Conservation (phyloP, 495 filamentous ascomycete genomes). For the Aspergillus coremiiformis region DNA sequence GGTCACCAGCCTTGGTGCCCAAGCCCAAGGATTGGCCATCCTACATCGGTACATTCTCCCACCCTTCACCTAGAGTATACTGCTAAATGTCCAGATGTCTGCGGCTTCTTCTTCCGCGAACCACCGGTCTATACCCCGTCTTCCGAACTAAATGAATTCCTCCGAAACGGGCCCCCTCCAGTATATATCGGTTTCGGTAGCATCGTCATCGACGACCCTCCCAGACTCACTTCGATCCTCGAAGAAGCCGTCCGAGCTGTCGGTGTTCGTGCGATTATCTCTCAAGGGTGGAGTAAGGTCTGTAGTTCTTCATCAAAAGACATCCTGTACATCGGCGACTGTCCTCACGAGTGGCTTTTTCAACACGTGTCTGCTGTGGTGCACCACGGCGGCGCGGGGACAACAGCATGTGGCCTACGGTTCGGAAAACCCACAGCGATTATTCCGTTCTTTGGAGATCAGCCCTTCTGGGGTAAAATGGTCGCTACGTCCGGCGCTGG, state of each 20-base stretch:
- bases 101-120: slow-evolving; percentile 56
- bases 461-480: slow-evolving; percentile 79
- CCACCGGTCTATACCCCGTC: slow-evolving; percentile 45
- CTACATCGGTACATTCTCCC: slow-evolving; percentile 38
- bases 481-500: slow-evolving; percentile 59
- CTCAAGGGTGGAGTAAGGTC: slow-evolving; percentile 57
- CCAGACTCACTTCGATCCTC: slow-evolving; percentile 44
- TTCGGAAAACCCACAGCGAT: slow-evolving; percentile 53
- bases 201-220: slow-evolving; percentile 56
- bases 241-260: slow-evolving; percentile 45
- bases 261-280: slow-evolving; percentile 52
- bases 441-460: slow-evolving; percentile 63
- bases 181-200: slow-evolving; percentile 64
- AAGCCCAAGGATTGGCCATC: slow-evolving; percentile 55
- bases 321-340: slow-evolving; percentile 52
- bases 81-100: slow-evolving; percentile 34
- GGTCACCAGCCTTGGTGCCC: slow-evolving; percentile 56
- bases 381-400: slow-evolving; percentile 61
- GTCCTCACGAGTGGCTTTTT: slow-evolving; percentile 62
- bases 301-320: slow-evolving; percentile 39
- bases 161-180: slow-evolving; percentile 47
- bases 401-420: slow-evolving; percentile 54
- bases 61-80: not conserved
- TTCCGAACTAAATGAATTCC: slow-evolving; percentile 44
- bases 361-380: slow-evolving; percentile 53